Evolutionary conservation across 176 grass and related monocot genomes (phyloP), one percentile per base, ranked within the genome.

Genomic region (Metroxylon sagu): DNA sequence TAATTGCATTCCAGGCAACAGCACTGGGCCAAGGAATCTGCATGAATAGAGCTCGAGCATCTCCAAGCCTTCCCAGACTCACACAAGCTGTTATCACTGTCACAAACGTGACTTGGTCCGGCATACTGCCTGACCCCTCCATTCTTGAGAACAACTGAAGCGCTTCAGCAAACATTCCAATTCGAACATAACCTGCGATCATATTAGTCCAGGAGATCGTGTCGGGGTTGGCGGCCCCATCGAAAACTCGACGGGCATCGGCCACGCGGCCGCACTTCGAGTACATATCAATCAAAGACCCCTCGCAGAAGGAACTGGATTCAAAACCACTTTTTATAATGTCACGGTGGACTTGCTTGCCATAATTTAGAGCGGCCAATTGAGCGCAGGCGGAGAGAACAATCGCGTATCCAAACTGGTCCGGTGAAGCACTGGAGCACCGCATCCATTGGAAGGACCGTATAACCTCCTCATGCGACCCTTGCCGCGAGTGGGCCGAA

Each of bases 1-100:
- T 85, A 25, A 89, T 76, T 60, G 68, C 74, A 63, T 89, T 89
- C 81, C 82, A 89, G 51, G 86, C 78, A 79, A 89, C 59, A 14
- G 63, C 21, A 57, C 62, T 89, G 0, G 71, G 71, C 0, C 19
- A 57, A 10, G 56, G 50, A 7, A 89, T 76, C 25, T 65, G 71
- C 53, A 63, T 52, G 26, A 89, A 74, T 50, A 85, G 35, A 39
- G 39, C 43, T 54, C 14, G 65, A 0, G 82, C 82, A 1, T 85
- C 68, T 1, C 69, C 64, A 25, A 82, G 64, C 61, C 75, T 85
- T 12, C 75, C 68, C 59, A 79, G 48, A 62, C 86, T 79, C 18
- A 76, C 72, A 50, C 77, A 71, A 54, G 82, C 70, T 18, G 68
- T 76, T 29, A 89, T 85, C 56, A 76, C 61, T 14, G 71, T 79